Evolutionary conservation across 495 filamentous ascomycete genomes (phyloP).

Genomic region (Penicillium diatomitis): DNA sequence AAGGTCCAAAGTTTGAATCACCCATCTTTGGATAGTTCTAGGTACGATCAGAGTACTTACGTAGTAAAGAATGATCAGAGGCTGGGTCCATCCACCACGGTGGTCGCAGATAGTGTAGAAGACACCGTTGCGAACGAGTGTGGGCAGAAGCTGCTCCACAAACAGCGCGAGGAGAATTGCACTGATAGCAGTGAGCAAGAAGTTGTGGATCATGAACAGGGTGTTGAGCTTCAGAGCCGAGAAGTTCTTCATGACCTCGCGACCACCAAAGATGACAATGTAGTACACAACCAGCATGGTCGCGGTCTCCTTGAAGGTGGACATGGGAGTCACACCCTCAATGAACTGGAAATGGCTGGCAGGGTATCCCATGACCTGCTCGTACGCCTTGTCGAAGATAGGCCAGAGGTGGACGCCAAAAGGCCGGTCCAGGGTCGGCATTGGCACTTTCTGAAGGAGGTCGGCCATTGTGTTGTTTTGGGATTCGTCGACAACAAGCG

Average conservation of each 20-base stretch:
- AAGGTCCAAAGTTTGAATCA: not conserved
- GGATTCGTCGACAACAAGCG: no score
- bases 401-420: slow-evolving; percentile 93
- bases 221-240: slow-evolving; percentile 51
- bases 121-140: slow-evolving; percentile 46
- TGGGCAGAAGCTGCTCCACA: slow-evolving; percentile 55
- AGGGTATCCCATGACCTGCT: slow-evolving; percentile 57
- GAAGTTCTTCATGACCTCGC: slow-evolving; percentile 56
- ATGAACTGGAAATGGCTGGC: slow-evolving; percentile 53
- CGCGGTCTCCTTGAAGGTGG: slow-evolving; percentile 48
- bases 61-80: slow-evolving; percentile 59
- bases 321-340: slow-evolving; percentile 49
- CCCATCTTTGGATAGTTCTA: not conserved
- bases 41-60: slow-evolving; percentile 27
- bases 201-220: slow-evolving; percentile 64
- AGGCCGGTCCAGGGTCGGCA: slow-evolving; percentile 80
- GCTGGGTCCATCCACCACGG: slow-evolving; percentile 57
- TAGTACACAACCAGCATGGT: slow-evolving; percentile 55
- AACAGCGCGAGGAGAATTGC: slow-evolving; percentile 53
- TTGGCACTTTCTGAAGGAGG: slow-evolving; percentile 53
- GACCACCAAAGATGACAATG: slow-evolving; percentile 55
- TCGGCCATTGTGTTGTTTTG: slow-evolving; percentile 31
- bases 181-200: slow-evolving; percentile 54
- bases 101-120: slow-evolving; percentile 59
- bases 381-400: slow-evolving; percentile 79